Base-by-base conservation (phyloP, 139 green algal species). In the Yamagishiella unicocca region DNA sequence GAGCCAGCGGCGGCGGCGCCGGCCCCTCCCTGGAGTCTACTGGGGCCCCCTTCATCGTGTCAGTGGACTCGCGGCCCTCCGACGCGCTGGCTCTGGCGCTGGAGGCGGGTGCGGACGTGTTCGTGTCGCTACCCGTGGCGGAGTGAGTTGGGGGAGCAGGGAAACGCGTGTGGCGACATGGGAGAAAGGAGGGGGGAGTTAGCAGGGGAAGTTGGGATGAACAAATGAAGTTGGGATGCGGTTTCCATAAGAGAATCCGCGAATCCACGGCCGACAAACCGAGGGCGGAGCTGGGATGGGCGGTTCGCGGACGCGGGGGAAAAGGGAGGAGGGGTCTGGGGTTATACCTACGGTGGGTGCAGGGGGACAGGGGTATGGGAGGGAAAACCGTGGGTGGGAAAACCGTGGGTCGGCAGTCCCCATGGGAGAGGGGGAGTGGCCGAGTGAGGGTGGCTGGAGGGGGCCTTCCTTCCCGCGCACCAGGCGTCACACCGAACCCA, bases 41-140 rank as follows among this genome's bases (percentile, higher is more conserved):
- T 17, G 50, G 50, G 50, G 50, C 14, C n/a, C 35, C 35, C 33
- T 45, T 27, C 9, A 24, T 74, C 8, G 40, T 74, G 10, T 75
- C 78, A 0, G 55, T 85, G 37, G 78, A 85, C 40, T 31, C 58
- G 2, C 78, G 58, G 10, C 55, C 78, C 25, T 75, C 58, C 10
- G 58, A 75, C 27, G 78, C 78, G 14, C 58, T 85, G 78, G 58
- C 58, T 2, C 78, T 85, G 40, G 78, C 78, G 5, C 38, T 74
- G 58, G 58, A 67, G 45, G 53, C 78, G 2, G 78, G 61, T 14
- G 78, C 31, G 61, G 78, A 85, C 27, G 61, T 85, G 58, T 85
- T 75, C 12, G 78, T 85, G 42, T 58, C 78, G 29, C 25, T 25
- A 7, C 58, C 78, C 2, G 38, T 85, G 37, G 78, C 78, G 2